Conservation (phyloP, 208 protist genomes). For the Leishmania tarentolae region DNA sequence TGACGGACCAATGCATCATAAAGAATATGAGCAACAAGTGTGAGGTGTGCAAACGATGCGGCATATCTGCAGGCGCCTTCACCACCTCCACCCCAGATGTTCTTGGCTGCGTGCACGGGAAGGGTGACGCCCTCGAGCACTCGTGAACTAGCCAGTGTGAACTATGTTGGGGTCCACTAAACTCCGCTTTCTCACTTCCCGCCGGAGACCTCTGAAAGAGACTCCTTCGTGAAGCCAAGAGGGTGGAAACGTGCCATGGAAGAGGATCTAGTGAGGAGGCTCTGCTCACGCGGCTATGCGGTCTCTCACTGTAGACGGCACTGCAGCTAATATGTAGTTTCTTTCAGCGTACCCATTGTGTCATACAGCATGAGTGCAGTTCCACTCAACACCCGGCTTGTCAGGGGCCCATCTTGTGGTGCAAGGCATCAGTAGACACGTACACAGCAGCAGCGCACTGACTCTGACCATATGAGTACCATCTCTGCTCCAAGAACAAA, state of each 20-base stretch:
- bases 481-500: neutral
- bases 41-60: constrained; percentile 26
- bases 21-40: constrained; percentile 25
- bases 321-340: neutral
- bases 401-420: neutral
- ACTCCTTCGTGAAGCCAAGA: neutral
- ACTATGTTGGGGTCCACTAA: constrained; percentile 29
- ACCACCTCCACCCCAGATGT: constrained; percentile 26
- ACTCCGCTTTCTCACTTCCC: neutral
- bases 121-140: constrained; percentile 1
- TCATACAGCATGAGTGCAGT: neutral
- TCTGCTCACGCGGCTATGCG: neutral
- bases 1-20: constrained; percentile 3
- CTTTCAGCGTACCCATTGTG: neutral
- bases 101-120: constrained; percentile 1
- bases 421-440: neutral
- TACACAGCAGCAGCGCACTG: neutral
- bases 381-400: neutral
- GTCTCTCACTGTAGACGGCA: neutral
- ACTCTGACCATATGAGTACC: neutral
- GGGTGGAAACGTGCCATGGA: neutral
- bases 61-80: constrained; percentile 22
- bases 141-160: constrained; percentile 41
- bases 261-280: neutral
- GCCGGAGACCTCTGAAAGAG: neutral